Conservation (phyloP, 306 rosid species). For the Mimosa pudica region DNA sequence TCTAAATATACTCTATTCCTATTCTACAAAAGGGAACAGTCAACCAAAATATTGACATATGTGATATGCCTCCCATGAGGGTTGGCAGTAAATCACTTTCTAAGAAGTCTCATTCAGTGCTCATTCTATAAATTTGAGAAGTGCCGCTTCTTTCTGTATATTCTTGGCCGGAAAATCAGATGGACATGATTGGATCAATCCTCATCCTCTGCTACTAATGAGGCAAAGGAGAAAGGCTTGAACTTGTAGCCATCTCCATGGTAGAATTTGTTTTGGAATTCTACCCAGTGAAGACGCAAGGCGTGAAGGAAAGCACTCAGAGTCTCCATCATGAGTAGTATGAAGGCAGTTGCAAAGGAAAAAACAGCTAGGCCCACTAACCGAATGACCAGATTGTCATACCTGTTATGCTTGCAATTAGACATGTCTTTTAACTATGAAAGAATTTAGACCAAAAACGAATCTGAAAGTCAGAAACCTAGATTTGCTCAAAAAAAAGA, state of each 20-base stretch:
- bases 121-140: slow-evolving; percentile 23
- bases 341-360: slow-evolving; percentile 94
- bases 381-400: slow-evolving; percentile 71
- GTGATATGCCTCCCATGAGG: slow-evolving; percentile 19
- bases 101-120: slow-evolving; percentile 28
- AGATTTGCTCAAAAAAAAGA: not conserved
- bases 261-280: slow-evolving; percentile 87
- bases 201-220: slow-evolving; percentile 68
- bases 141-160: slow-evolving; percentile 1
- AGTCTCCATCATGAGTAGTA: slow-evolving; percentile 92
- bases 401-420: slow-evolving; percentile 54
- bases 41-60: slow-evolving; percentile 16
- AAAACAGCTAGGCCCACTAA: slow-evolving; percentile 77
- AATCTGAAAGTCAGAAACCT: not conserved
- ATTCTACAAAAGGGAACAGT: slow-evolving; percentile 24
- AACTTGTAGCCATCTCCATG: slow-evolving; percentile 87
- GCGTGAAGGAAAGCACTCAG: slow-evolving; percentile 94
- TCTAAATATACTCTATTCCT: slow-evolving; percentile 31
- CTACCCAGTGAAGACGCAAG: slow-evolving; percentile 95
- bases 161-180: slow-evolving; percentile 35
- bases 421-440: slow-evolving; percentile 8
- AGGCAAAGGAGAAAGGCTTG: slow-evolving; percentile 75
- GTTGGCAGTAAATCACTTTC: slow-evolving; percentile 28
- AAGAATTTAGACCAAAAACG: slow-evolving; percentile 6
- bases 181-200: slow-evolving; percentile 44